Percentiles rank a stretch among this genome's conserved stretches.
phyloP scores from a whole-genome alignment of 2,329 filamentous ascomycete species.

The Alternaria longipes region DNA sequence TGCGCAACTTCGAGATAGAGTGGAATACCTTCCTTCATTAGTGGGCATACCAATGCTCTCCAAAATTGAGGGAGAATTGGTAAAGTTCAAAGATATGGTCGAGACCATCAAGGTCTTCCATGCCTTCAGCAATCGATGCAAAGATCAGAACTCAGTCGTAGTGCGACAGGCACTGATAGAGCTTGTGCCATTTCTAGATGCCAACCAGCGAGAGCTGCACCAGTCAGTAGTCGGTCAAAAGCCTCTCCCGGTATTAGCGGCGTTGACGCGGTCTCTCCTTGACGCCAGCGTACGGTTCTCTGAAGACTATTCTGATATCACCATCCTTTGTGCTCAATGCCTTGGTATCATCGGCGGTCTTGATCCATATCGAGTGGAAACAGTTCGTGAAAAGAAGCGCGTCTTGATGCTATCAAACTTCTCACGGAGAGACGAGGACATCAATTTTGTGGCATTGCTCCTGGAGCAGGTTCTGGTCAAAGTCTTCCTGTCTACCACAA shows the following conservation, averaged over 20 bases:
- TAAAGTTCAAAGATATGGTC: slow-evolving; percentile 69
- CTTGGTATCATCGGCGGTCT: slow-evolving; percentile 90
- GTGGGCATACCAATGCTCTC: slow-evolving; percentile 73
- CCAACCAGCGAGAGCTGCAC: slow-evolving; percentile 80
- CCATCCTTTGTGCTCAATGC: slow-evolving; percentile 78
- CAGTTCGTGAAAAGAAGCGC: slow-evolving; percentile 78
- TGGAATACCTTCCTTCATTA: slow-evolving; percentile 81
- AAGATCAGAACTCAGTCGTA: slow-evolving; percentile 86
- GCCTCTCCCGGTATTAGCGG: slow-evolving; percentile 76
- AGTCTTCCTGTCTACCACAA: slow-evolving; percentile 88
- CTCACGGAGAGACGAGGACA: slow-evolving; percentile 76
- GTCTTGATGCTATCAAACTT: slow-evolving; percentile 92
- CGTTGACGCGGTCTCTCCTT: slow-evolving; percentile 78
- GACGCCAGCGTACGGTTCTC: slow-evolving; percentile 87
- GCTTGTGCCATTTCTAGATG: slow-evolving; percentile 74
- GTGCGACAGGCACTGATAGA: slow-evolving; percentile 83
- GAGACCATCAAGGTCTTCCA: slow-evolving; percentile 73
- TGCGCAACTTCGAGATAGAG: slow-evolving; percentile 69
- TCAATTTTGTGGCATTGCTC: slow-evolving; percentile 85
- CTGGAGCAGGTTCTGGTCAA: slow-evolving; percentile 89
- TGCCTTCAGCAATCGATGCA: slow-evolving; percentile 76
- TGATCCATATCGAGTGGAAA: slow-evolving; percentile 89
- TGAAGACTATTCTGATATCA: slow-evolving; percentile 71
- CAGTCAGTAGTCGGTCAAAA: slow-evolving; percentile 83
- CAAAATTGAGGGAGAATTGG: slow-evolving; percentile 72